phyloP scores from a whole-genome alignment of 257 asterid species.

The Perilla frutescens region DNA sequence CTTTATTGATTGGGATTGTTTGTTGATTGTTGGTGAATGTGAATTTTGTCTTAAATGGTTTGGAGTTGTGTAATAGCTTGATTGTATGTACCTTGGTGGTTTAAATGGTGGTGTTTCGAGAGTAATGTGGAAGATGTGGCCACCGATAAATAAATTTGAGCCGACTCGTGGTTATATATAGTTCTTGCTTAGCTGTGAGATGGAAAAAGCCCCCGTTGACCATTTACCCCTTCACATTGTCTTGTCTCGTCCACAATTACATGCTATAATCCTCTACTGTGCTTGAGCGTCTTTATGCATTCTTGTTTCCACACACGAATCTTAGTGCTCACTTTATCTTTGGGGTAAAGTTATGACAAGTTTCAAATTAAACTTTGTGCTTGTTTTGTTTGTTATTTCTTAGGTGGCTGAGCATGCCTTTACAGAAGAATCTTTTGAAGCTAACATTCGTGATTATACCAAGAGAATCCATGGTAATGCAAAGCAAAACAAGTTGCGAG shows the following conservation, averaged over 20 bases:
- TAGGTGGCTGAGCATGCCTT: conserved; percentile 77
- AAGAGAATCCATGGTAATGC: conserved; percentile 72
- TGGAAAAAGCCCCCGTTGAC: too few species aligned
- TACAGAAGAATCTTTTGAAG: conserved; percentile 79
- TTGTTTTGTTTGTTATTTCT: conserved; percentile 21
- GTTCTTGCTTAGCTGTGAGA: too few species aligned
- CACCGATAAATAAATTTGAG: too few species aligned
- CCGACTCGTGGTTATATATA: too few species aligned
- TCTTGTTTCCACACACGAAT: too few species aligned
- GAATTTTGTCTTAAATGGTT: not conserved
- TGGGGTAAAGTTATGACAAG: not conserved
- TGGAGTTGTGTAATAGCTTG: not conserved
- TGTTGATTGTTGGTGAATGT: conserved; percentile 9
- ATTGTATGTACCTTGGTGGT: too few species aligned
- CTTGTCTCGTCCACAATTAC: too few species aligned
- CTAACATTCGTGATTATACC: conserved; percentile 81
- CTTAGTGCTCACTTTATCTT: not conserved
- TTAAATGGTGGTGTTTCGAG: too few species aligned
- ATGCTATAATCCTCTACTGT: too few species aligned
- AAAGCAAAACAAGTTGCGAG: conserved; percentile 54
- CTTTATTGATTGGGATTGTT: not conserved
- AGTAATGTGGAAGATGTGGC: too few species aligned
- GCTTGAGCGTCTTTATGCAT: too few species aligned
- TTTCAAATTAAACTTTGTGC: not conserved
- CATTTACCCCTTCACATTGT: too few species aligned